Conservation (phyloP, 495 filamentous ascomycete species). For the Lasiosphaeriaceae sp. region DNA sequence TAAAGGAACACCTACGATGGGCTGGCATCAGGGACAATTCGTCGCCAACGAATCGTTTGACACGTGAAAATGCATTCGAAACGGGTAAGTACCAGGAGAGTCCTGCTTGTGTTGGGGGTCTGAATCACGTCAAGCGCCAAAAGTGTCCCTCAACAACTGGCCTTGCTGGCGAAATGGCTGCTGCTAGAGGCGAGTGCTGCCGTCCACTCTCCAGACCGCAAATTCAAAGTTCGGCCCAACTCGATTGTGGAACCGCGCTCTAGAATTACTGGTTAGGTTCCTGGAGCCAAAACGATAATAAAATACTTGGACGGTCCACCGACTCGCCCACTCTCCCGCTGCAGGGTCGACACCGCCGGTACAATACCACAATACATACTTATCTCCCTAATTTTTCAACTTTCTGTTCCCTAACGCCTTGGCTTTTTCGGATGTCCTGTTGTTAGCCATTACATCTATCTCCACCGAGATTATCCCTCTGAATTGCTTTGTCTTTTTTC, state of each 20-base stretch:
- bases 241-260: neutral
- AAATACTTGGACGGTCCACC: neutral
- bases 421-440: neutral
- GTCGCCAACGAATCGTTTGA: neutral
- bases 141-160: conserved; percentile 19
- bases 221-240: conserved; percentile 1
- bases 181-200: neutral
- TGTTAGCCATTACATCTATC: neutral
- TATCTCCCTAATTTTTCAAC: neutral
- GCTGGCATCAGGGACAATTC: neutral
- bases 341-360: neutral
- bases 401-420: neutral
- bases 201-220: neutral
- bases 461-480: neutral
- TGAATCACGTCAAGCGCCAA: conserved; percentile 14
- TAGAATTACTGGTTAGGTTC: neutral
- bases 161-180: neutral
- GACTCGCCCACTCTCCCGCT: neutral
- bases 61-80: neutral
- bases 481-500: no score
- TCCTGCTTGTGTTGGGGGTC: conserved; percentile 5
- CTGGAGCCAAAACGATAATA: neutral
- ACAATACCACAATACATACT: neutral
- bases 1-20: neutral
- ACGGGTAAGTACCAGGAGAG: neutral